Evolutionary conservation across 768 basidiomycete genomes (phyloP), one percentile per base, ranked within the genome.

Genomic region (Boletus rex-veris): DNA sequence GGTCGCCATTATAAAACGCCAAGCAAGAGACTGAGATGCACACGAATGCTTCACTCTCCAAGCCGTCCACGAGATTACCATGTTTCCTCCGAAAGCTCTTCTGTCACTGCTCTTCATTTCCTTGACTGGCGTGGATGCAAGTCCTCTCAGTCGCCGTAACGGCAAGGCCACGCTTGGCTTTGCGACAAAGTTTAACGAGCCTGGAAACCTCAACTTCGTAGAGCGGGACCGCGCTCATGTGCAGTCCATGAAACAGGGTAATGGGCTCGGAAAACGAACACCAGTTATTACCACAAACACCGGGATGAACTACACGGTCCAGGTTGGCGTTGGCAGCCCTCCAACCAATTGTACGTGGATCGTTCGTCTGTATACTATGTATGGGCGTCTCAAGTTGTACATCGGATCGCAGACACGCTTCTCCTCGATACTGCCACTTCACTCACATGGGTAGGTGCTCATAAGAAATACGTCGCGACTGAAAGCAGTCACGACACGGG

Each of bases 321-420:
- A 70, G 57, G 59, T 69, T 28, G 57, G 58, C 8, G 11, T 70
- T 5, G 68, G 69, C 24, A 46, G 16, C 5, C 66, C 68, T 10
- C 16, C 64, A 5, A 68, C 66, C 4, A 31, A 60, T 31, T 67
- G 70, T 72, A 31, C 35, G 68, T 54, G 15, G 7, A 18, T 19
- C 14, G 2, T 24, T 31, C 5, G 6, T 11, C 16, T 10, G 9
- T 6, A 6, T 37, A 6, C 7, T n/a, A n/a, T n/a, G n/a, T n/a
- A n/a, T n/a, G 16, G 36, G 24, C 24, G 5, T 24, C 16, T 7
- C 7, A 26, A 5, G 18, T 31, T 41, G 16, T 28, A 4, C 28
- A 26, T 37, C 31, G 24, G 31, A 28, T 47, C 16, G 5, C 35
- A 52, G 71, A 68, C 45, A 57, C 60, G 10, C 59, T 69, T 24